A percentile compares a stretch with the other conserved stretches of the same genome.
phyloP scores from a whole-genome alignment of 1,139 yeast genomes.

The Protomyces inouyei region DNA sequence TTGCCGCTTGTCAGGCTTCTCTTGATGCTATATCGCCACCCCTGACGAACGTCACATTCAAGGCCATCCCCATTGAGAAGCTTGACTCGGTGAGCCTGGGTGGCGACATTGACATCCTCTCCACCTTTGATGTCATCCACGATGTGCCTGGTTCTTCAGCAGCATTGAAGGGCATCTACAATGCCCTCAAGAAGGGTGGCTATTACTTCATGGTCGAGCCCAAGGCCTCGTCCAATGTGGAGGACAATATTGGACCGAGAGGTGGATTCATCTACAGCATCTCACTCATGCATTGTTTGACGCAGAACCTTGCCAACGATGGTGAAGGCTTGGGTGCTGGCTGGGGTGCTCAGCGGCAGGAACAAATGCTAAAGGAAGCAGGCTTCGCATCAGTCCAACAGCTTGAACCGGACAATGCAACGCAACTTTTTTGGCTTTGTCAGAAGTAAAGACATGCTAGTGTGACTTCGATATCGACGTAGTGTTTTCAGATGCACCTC shows the following conservation, averaged over 20 bases:
- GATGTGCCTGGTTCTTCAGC: background rate
- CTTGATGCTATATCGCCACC: background rate
- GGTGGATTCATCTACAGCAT: constrained; percentile 1
- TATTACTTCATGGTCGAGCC: background rate
- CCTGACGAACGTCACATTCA: background rate
- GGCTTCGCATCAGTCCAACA: background rate
- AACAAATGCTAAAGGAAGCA: background rate
- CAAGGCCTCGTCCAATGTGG: background rate
- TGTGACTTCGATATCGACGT: background rate
- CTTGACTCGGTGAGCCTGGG: background rate
- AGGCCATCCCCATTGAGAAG: background rate
- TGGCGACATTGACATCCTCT: background rate
- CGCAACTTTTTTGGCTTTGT: background rate
- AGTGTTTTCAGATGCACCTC: background rate
- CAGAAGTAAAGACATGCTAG: background rate
- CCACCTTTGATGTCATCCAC: constrained; percentile 2
- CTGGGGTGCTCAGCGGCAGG: background rate
- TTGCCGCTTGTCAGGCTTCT: background rate
- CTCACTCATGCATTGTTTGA: background rate
- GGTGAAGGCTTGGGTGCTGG: constrained; percentile 1
- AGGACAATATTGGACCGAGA: background rate
- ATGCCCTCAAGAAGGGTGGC: background rate
- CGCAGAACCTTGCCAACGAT: constrained; percentile 4
- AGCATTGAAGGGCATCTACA: background rate
- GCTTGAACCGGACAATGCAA: background rate